Evolutionary conservation across 176 grass and related monocot genomes (phyloP).

Genomic region (Cymbopogon citratus): DNA sequence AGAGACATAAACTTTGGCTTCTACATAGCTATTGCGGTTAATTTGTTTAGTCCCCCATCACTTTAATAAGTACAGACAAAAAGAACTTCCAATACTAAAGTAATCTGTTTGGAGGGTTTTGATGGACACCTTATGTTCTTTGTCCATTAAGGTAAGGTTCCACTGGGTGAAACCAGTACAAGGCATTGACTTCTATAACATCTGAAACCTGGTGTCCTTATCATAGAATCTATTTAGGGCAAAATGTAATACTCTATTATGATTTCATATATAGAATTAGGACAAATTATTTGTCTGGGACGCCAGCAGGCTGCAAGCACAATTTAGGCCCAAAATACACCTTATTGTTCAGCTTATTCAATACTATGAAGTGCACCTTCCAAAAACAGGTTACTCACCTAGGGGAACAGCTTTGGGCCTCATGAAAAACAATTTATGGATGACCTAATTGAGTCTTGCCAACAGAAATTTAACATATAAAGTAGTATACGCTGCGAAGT

Average conservation of each 20-base stretch:
- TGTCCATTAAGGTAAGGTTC: not conserved
- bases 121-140: not conserved
- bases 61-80: slow-evolving; percentile 18
- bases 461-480: not conserved
- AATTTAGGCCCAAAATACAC: not conserved
- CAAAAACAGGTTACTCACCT: not conserved
- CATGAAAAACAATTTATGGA: not conserved
- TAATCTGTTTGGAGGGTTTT: too few species aligned
- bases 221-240: not conserved
- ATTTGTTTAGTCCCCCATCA: not conserved
- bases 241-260: slow-evolving; percentile 11
- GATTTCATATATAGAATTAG: not conserved
- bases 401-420: not conserved
- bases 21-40: not conserved
- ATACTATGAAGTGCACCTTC: not conserved
- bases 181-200: not conserved
- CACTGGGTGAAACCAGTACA: not conserved
- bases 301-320: not conserved
- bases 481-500: not conserved
- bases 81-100: not conserved
- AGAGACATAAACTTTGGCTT: slow-evolving; percentile 20
- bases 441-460: not conserved
- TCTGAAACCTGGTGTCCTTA: not conserved
- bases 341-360: not conserved
- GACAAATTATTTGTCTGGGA: not conserved